Evolutionary conservation across 257 asterid species (phyloP).

Genomic region (Penstemon newberryi): DNA sequence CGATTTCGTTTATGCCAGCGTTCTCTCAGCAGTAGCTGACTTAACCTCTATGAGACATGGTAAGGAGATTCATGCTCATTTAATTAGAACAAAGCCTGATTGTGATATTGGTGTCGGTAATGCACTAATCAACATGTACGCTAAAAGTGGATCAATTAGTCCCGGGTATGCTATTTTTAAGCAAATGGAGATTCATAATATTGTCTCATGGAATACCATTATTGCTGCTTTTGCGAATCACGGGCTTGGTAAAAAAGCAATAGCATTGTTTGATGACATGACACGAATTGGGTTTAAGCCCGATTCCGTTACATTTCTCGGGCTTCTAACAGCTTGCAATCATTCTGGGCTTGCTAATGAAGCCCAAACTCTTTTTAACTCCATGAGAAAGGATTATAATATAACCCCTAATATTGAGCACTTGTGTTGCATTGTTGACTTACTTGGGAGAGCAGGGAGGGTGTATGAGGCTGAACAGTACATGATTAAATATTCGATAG

Average conservation of each 20-base stretch:
- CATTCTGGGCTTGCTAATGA: conserved; percentile 66
- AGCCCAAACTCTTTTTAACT: conserved; percentile 47
- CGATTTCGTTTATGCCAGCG: conserved; percentile 55
- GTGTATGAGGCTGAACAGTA: conserved; percentile 58
- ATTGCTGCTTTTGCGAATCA: conserved; percentile 65
- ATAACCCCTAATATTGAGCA: conserved; percentile 51
- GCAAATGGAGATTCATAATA: conserved; percentile 47
- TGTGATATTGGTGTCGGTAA: conserved; percentile 57
- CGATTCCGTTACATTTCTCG: conserved; percentile 64
- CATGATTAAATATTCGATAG: conserved; percentile 35
- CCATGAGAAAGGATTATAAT: conserved; percentile 43
- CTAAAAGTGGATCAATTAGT: conserved; percentile 57
- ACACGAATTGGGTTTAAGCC: conserved; percentile 44
- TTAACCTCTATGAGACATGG: conserved; percentile 57
- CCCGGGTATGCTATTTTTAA: conserved; percentile 40
- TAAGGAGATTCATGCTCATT: conserved; percentile 55
- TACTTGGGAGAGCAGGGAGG: conserved; percentile 70
- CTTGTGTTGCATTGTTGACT: conserved; percentile 67
- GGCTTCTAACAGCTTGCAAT: conserved; percentile 67
- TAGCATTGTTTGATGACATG: conserved; percentile 52
- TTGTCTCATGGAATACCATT: conserved; percentile 74
- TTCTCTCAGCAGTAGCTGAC: conserved; percentile 65
- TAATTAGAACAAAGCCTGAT: conserved; percentile 43
- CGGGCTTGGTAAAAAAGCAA: conserved; percentile 52
- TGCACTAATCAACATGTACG: conserved; percentile 80